Percentiles rank a stretch among this genome's conserved stretches.
Conservation (phyloP, 1,284 basidiomycete species). For the Tylopilus sp. region DNA sequence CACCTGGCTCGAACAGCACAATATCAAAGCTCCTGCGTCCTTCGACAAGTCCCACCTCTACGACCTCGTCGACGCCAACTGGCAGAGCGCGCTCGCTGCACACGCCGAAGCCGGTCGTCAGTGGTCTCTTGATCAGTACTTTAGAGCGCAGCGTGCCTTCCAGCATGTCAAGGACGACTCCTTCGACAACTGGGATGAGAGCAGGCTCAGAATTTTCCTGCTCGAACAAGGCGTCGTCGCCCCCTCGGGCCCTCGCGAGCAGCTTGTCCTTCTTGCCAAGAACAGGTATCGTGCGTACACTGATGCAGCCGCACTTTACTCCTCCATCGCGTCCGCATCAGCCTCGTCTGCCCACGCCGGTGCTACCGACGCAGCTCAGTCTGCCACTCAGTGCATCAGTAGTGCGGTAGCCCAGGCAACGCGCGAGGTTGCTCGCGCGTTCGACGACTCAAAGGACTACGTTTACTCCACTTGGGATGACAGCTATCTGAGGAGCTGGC, state of each 20-base stretch:
- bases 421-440: conserved; percentile 50
- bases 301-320: conserved; percentile 52
- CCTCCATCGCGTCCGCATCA: conserved; percentile 54
- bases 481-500: conserved; percentile 64
- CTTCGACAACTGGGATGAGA: conserved; percentile 81
- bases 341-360: conserved; percentile 51
- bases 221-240: conserved; percentile 83
- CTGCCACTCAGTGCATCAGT: conserved; percentile 47
- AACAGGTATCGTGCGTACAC: conserved; percentile 63
- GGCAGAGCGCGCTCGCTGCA: conserved; percentile 43
- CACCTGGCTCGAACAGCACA: conserved; percentile 71
- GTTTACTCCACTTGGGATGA: conserved; percentile 88
- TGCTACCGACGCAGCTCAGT: conserved; percentile 32
- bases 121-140: conserved; percentile 64
- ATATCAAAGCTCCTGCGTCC: conserved; percentile 56
- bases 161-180: conserved; percentile 52
- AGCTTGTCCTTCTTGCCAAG: conserved; percentile 77
- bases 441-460: conserved; percentile 83
- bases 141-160: conserved; percentile 66
- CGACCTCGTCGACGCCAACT: conserved; percentile 61
- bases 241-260: conserved; percentile 75
- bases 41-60: conserved; percentile 49
- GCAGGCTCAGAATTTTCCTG: conserved; percentile 77
- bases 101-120: conserved; percentile 24
- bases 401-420: conserved; percentile 52